Percentiles rank a stretch among this genome's conserved stretches.
Evolutionary conservation across 345 rosid genomes (phyloP).

Genomic region (Eucalyptus fibrosa): DNA sequence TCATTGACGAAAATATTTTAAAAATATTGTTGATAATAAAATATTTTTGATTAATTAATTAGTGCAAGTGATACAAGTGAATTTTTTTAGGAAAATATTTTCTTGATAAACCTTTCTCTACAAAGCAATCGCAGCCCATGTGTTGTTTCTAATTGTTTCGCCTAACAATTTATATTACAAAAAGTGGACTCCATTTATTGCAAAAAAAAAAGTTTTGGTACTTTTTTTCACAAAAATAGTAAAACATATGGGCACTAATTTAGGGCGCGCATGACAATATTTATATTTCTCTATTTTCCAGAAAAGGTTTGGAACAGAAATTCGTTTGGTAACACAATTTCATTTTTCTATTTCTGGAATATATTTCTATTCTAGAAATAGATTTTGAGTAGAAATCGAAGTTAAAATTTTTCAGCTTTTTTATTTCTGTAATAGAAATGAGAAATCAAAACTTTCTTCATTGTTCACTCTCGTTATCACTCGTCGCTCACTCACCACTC

Average conservation of each 20-base stretch:
- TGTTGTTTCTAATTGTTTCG: background rate
- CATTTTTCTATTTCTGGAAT: too few species aligned
- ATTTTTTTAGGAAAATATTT: background rate
- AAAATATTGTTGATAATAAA: background rate
- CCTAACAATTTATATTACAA: background rate
- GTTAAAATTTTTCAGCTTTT: too few species aligned
- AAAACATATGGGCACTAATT: background rate
- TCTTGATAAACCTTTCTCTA: background rate
- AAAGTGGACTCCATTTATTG: background rate
- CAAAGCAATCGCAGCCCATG: too few species aligned
- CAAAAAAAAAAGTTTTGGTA: background rate
- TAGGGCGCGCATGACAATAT: rapidly evolving
- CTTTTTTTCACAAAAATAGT: background rate
- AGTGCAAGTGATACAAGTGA: background rate
- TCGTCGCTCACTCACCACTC: rapidly evolving
- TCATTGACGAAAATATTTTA: rapidly evolving
- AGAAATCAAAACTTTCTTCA: too few species aligned
- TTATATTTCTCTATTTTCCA: too few species aligned
- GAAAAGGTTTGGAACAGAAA: rapidly evolving
- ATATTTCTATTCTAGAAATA: rapidly evolving
- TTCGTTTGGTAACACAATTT: rapidly evolving
- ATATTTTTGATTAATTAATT: background rate
- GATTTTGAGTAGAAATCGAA: too few species aligned
- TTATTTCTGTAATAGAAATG: too few species aligned
- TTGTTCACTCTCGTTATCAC: too few species aligned